These are phyloP conservation scores for Salix brachista DNA, from an alignment of 345 rosid genomes.

Conservation along the genomic window DNA sequence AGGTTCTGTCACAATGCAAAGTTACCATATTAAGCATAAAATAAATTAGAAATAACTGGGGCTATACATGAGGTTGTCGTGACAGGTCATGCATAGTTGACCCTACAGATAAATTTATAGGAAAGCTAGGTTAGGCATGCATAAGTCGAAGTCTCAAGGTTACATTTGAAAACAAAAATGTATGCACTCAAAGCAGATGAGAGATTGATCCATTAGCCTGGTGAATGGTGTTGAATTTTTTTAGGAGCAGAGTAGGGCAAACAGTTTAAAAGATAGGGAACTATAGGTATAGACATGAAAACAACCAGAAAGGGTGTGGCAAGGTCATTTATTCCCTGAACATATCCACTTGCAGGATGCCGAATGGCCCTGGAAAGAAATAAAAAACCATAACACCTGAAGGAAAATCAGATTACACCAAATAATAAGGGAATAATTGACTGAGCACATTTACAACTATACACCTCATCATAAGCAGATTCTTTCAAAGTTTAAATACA, in stretches of 20 bases:
- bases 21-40: neutral
- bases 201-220: neutral
- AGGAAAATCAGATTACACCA: constrained; percentile 5
- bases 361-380: constrained; percentile 82
- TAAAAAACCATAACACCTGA: constrained; percentile 13
- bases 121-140: neutral
- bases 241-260: neutral
- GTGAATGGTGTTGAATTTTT: neutral
- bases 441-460: neutral
- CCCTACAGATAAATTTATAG: neutral
- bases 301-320: constrained; percentile 94
- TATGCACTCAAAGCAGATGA: neutral
- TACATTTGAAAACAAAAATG: neutral
- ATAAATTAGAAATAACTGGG: neutral
- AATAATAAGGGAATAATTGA: neutral
- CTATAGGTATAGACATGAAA: constrained; percentile 42
- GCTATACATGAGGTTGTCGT: neutral
- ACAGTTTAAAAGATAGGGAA: neutral
- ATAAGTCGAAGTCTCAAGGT: neutral
- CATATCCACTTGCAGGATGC: constrained; percentile 99
- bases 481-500: constrained; percentile 9
- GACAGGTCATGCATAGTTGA: neutral
- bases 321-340: constrained; percentile 97
- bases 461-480: neutral
- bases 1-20: constrained; percentile 54